Base-by-base conservation (phyloP, 192 early-diverging fungal species). In the Coemansia sp. region DNA sequence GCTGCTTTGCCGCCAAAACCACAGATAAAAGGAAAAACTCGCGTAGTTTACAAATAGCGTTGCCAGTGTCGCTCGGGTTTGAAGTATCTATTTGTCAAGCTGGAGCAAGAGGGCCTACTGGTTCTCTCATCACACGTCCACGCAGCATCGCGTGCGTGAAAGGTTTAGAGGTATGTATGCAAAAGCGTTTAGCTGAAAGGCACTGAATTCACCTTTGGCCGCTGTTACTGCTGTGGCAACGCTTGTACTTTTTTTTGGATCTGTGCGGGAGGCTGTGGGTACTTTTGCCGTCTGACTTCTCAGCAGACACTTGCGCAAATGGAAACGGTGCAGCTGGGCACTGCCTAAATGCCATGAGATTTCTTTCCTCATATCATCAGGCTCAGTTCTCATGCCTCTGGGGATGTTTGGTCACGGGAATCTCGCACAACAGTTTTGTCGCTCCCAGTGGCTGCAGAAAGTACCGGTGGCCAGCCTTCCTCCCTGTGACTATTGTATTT, bases 211-310 rank as follows among this genome's bases (percentile, higher is more conserved):
- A 10, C 31, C 34, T 23, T 59, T 51, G 57, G 40, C 20, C 4
- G n/a, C 15, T n/a, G 46, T 62, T 62, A 62, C 60, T 62, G 60
- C 48, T 37, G 59, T 60, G 59, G 59, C 59, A 58, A 10, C 48
- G 57, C 36, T 19, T 11, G 36, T n/a, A 5, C 40, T n/a, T n/a
- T n/a, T 44, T n/a, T 44, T n/a, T 44, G 15, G 40, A 44, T 44
- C 40, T 44, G 40, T 42, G 40, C 2, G 40, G 1, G 15, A n/a
- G 40, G 40, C 40, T n/a, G 40, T 17, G 20, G 28, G 40, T 44
- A n/a, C 40, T 15, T 12, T 7, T 15, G 15, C 40, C 40, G 40
- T 44, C 14, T 44, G 40, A 12, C 40, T 44, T 44, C 15, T 44
- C 15, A n/a, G 40, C 40, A 15, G 40, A n/a, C 40, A n/a, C 40